phyloP scores from a whole-genome alignment of 202 grass and related monocot species.

The Bolboschoenoplectus hybrid region DNA sequence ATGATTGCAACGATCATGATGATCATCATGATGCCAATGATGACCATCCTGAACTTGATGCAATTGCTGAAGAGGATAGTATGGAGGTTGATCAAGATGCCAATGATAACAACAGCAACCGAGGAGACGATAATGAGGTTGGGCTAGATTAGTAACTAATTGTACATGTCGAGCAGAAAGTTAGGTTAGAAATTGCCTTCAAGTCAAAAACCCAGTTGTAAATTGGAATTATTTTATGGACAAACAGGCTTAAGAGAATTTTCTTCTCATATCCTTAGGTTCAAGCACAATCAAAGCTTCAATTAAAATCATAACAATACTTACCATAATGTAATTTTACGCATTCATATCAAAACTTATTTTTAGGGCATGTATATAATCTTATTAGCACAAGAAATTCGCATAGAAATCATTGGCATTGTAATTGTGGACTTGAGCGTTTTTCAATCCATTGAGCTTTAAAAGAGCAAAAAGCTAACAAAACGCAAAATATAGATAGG shows the following conservation, averaged over 20 bases:
- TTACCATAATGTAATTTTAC: background rate
- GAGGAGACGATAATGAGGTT: conserved; percentile 37
- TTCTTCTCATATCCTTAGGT: background rate
- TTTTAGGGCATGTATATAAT: background rate
- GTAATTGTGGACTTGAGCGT: background rate
- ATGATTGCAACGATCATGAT: conserved; percentile 42
- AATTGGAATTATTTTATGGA: conserved; percentile 4
- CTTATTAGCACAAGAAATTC: background rate
- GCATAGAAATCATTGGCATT: background rate
- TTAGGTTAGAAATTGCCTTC: conserved; percentile 1
- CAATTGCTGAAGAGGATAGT: conserved; percentile 39
- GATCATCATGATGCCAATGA: conserved; percentile 44
- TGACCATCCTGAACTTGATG: conserved; percentile 12
- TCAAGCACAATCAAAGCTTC: background rate
- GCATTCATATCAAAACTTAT: background rate
- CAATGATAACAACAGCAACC: conserved; percentile 29
- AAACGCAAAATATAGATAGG: background rate
- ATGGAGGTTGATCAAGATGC: conserved; percentile 40
- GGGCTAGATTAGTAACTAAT: background rate
- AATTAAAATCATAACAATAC: background rate
- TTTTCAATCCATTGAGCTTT: too few species aligned
- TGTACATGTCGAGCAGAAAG: background rate
- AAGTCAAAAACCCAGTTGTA: conserved; percentile 26
- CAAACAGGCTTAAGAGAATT: background rate
- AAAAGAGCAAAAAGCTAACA: background rate